Percentiles rank a stretch among this genome's conserved stretches.
Conservation (phyloP, 2,329 filamentous ascomycete species). For the Aquanectria penicillioides region DNA sequence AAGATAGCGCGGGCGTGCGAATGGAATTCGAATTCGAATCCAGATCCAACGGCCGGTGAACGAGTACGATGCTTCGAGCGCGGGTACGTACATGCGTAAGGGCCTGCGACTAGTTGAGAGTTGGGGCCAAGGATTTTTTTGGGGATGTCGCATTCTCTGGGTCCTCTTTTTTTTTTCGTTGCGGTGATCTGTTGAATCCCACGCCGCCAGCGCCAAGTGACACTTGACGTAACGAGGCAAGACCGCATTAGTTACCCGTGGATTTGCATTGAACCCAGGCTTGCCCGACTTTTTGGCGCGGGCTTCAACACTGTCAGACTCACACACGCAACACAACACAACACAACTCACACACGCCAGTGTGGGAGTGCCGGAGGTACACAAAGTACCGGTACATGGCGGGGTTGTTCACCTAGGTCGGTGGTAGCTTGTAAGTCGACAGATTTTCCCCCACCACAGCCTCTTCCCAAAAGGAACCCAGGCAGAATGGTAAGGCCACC, state of each 20-base stretch:
- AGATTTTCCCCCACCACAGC: slow-evolving; percentile 29
- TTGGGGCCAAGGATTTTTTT: slow-evolving; percentile 43
- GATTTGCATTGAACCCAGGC: slow-evolving; percentile 23
- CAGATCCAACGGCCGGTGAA: neutral
- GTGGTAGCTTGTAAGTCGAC: slow-evolving; percentile 19
- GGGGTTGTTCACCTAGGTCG: too few relatives aligned
- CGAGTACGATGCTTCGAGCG: neutral
- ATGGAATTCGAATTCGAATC: neutral
- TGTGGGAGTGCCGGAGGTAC: too few relatives aligned
- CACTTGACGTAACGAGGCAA: slow-evolving; percentile 15
- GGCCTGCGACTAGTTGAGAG: slow-evolving; percentile 30
- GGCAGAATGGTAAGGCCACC: neutral
- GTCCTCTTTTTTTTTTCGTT: slow-evolving; percentile 39
- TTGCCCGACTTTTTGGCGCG: slow-evolving; percentile 13
- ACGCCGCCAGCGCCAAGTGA: slow-evolving; percentile 2
- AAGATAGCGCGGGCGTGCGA: too few relatives aligned
- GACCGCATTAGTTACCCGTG: slow-evolving; percentile 23
- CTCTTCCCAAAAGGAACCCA: slow-evolving; percentile 21
- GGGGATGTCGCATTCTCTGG: slow-evolving; percentile 39
- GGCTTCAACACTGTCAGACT: neutral
- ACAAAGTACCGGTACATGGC: slow-evolving; percentile 28
- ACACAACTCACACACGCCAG: neutral
- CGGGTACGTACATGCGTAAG: slow-evolving; percentile 5
- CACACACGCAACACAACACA: too few relatives aligned
- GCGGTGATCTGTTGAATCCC: slow-evolving; percentile 45